Percentiles rank a stretch among this genome's conserved stretches.
Evolutionary conservation across 106 monocot genomes (phyloP).

Genomic region (Apostasia ramifera): DNA sequence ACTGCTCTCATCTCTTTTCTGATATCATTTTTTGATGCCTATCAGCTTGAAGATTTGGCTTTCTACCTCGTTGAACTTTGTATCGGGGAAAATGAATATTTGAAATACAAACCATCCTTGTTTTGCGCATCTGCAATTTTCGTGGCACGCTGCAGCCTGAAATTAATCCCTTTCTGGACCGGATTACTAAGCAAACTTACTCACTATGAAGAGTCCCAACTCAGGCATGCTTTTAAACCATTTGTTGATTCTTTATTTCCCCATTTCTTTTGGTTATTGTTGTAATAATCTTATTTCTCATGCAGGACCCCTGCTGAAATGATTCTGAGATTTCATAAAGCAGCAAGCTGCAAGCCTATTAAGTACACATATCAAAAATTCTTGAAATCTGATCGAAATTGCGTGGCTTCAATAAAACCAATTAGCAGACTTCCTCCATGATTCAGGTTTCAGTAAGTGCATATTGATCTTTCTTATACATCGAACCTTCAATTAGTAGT

Average conservation of each 20-base stretch:
- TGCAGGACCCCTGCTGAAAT: conserved; percentile 27
- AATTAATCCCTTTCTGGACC: conserved; percentile 28
- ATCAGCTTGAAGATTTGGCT: conserved; percentile 40
- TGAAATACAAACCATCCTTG: conserved; percentile 43
- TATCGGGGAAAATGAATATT: conserved; percentile 36
- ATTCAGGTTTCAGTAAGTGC: not conserved
- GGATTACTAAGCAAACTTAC: conserved; percentile 31
- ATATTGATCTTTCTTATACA: not conserved
- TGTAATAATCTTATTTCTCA: not conserved
- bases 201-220: conserved; percentile 32
- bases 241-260: not conserved
- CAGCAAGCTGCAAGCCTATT: conserved; percentile 11
- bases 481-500: too few relatives aligned
- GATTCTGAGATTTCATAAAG: conserved; percentile 31
- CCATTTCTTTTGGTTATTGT: not conserved
- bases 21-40: not conserved
- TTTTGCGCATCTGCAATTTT: conserved; percentile 49
- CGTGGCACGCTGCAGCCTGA: conserved; percentile 35
- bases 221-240: conserved; percentile 19
- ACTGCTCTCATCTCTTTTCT: not conserved
- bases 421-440: conserved; percentile 15
- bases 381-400: conserved; percentile 17
- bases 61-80: conserved; percentile 53
- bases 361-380: conserved; percentile 23
- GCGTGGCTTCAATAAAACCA: conserved; percentile 18